A percentile compares a stretch with the other conserved stretches of the same genome.
phyloP scores from a whole-genome alignment of 2,329 filamentous ascomycete genomes.

The Botrytis porri region DNA sequence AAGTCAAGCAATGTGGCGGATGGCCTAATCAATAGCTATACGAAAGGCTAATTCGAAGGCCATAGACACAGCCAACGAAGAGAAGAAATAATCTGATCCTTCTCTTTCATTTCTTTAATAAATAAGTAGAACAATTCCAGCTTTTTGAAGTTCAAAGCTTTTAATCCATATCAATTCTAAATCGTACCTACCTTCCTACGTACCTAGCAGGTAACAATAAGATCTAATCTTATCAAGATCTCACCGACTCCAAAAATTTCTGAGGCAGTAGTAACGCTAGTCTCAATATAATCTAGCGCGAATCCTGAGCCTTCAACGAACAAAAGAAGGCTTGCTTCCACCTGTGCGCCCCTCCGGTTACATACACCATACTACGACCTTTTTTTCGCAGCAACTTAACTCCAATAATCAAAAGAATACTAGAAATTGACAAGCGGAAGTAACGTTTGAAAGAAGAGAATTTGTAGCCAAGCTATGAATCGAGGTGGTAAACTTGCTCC shows the following conservation, averaged over 20 bases:
- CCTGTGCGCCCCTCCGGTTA: slow-evolving; percentile 17
- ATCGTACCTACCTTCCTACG: background rate
- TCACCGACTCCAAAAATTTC: background rate
- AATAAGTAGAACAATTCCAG: background rate
- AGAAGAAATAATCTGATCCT: background rate
- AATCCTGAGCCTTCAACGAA: slow-evolving; percentile 13
- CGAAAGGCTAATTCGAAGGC: background rate
- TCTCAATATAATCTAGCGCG: background rate
- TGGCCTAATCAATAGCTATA: background rate
- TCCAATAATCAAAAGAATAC: slow-evolving; percentile 19
- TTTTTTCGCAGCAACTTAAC: slow-evolving; percentile 19
- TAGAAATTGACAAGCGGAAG: slow-evolving; percentile 18
- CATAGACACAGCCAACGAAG: background rate
- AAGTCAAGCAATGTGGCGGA: slow-evolving; percentile 3
- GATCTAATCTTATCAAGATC: slow-evolving; percentile 19
- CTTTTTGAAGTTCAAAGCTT: background rate
- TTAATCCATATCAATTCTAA: background rate
- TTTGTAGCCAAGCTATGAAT: slow-evolving; percentile 75
- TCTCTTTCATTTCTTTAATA: background rate
- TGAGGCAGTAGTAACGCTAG: slow-evolving; percentile 4
- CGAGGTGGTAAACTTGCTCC: slow-evolving; percentile 95
- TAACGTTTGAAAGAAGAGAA: slow-evolving; percentile 22
- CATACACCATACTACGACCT: slow-evolving; percentile 14
- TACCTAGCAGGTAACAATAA: background rate
- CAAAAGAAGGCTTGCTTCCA: slow-evolving; percentile 20